Conservation (phyloP, 2,329 filamentous ascomycete species). For the Pestalotiopsis sp. region DNA sequence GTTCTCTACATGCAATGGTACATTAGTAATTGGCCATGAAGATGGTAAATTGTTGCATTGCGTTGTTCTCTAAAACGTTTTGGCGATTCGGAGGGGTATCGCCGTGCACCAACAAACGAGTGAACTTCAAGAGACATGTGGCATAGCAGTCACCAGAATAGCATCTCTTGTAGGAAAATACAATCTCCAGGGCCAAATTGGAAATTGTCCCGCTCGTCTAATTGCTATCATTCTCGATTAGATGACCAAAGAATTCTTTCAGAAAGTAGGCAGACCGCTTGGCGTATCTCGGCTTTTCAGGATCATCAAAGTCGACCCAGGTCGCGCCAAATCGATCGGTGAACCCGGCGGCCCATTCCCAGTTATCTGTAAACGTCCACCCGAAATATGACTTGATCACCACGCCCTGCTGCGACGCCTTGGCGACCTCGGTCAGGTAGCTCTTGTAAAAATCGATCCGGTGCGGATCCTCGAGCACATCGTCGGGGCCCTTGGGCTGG, state of each 20-base stretch:
- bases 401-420: conserved; percentile 38
- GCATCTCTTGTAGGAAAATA: neutral
- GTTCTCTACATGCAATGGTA: too few relatives aligned
- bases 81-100: too few relatives aligned
- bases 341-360: conserved; percentile 46
- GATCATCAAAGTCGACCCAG: conserved; percentile 41
- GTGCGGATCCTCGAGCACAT: conserved; percentile 39
- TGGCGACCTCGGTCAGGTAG: conserved; percentile 40
- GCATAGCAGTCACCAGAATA: neutral
- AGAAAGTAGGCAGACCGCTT: conserved; percentile 34
- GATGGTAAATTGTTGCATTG: too few relatives aligned
- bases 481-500: conserved; percentile 28
- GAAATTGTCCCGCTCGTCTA: neutral
- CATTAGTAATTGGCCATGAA: too few relatives aligned
- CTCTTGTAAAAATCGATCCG: conserved; percentile 40
- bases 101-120: too few relatives aligned
- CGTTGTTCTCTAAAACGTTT: too few relatives aligned
- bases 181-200: neutral
- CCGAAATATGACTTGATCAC: conserved; percentile 43
- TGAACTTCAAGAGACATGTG: too few relatives aligned
- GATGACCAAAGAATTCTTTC: conserved; percentile 30
- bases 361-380: conserved; percentile 46
- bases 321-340: conserved; percentile 41
- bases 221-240: conserved; percentile 21
- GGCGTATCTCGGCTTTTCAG: conserved; percentile 36